phyloP scores from a whole-genome alignment of 257 asterid species.

The Solanum chaucha region DNA sequence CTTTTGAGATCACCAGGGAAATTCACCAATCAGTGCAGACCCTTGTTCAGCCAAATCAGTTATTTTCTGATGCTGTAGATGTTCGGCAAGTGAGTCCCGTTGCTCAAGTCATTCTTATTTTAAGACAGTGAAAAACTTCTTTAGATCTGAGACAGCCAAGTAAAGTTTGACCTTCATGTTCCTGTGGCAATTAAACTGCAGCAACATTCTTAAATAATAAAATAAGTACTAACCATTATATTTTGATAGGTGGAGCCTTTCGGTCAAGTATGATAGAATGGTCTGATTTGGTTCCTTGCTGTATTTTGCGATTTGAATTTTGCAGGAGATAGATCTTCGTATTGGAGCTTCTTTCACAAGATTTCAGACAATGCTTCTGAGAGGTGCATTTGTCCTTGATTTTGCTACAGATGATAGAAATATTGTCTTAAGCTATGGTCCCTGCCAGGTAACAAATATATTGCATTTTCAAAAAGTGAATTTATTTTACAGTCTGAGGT shows the following conservation, averaged over 20 bases:
- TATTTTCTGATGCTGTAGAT: conserved; percentile 91
- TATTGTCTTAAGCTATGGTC: conserved; percentile 84
- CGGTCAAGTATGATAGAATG: neutral
- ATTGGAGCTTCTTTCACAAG: conserved; percentile 98
- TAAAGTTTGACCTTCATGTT: neutral
- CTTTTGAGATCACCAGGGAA: conserved; percentile 50
- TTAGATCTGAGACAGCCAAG: neutral
- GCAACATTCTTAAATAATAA: neutral
- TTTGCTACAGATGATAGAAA: conserved; percentile 53
- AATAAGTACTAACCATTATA: neutral
- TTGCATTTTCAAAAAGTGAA: neutral
- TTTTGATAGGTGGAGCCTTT: neutral
- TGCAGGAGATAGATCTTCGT: conserved; percentile 97
- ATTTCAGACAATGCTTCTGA: conserved; percentile 90
- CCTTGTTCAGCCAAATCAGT: conserved; percentile 74
- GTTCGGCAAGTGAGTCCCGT: conserved; percentile 74
- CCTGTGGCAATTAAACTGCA: neutral
- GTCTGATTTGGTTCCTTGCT: neutral
- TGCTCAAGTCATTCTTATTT: neutral
- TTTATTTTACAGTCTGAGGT: neutral
- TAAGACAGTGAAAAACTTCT: neutral
- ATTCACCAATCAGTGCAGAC: conserved; percentile 60
- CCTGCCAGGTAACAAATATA: conserved; percentile 73
- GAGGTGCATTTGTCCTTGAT: conserved; percentile 78
- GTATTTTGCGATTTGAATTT: neutral